Percentiles rank a stretch among this genome's conserved stretches.
phyloP scores from a whole-genome alignment of 2,329 filamentous ascomycete species.

The Pezicula rhizophila region DNA sequence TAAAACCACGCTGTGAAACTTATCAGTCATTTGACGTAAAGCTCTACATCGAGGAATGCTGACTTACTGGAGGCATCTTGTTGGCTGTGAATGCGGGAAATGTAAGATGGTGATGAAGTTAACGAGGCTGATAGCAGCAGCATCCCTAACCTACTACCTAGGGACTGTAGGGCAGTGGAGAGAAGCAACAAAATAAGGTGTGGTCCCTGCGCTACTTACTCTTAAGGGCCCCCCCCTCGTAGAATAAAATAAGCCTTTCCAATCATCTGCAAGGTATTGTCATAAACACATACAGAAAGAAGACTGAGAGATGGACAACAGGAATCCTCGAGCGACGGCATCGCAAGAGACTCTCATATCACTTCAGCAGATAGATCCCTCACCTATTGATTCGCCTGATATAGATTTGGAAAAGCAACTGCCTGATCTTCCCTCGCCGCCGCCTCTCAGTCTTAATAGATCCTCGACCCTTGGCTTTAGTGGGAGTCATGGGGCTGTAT shows the following conservation, averaged over 20 bases:
- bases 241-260: constrained; percentile 3
- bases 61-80: constrained; percentile 51
- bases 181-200: constrained; percentile 14
- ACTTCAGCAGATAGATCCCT: constrained; percentile 74
- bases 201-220: constrained; percentile 15
- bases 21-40: constrained; percentile 1
- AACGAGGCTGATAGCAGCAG: not conserved
- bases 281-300: not conserved
- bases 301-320: constrained; percentile 26
- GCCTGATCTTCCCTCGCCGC: constrained; percentile 36
- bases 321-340: constrained; percentile 32
- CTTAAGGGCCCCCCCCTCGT: not conserved
- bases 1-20: constrained; percentile 37
- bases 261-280: constrained; percentile 9
- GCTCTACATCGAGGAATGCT: not conserved
- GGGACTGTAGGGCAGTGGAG: not conserved
- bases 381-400: constrained; percentile 60
- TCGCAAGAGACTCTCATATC: constrained; percentile 54
- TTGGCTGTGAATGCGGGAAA: not conserved
- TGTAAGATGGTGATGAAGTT: not conserved
- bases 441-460: constrained; percentile 27
- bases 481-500: constrained; percentile 61
- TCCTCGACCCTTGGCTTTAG: constrained; percentile 50
- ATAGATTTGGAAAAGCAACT: constrained; percentile 41
- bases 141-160: no score